Base-by-base conservation (phyloP, 164 flowering plant genomes). In the Umbellularia californica region DNA sequence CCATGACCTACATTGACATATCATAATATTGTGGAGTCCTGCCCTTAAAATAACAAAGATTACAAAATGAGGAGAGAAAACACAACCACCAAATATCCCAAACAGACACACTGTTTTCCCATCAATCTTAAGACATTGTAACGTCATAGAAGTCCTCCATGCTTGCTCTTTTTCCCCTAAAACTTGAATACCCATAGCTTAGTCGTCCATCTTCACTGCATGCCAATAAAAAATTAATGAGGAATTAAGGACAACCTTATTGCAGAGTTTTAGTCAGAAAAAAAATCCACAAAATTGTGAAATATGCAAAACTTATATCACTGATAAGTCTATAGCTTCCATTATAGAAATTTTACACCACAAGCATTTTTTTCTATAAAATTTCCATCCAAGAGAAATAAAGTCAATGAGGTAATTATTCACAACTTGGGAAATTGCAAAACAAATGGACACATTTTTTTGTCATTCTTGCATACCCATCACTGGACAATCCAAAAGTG, bases 81-180 rank as follows among this genome's bases (percentile, higher is more conserved):
- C n/a, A 88, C 76, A 81, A 94, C 99, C 99, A 84, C 94, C 99
- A 83, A 95, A 95, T 74, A 95, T 91, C 69, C 97, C 98, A 80
- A 95, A 95, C 72, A 93, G 81, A 80, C 86, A 88, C 76, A 95
- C 90, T 27, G 87, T 78, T 78, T 87, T 78, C 67, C 92, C 97
- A 83, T 92, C 84, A 65, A 95, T 79, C 63, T 83, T 87, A 74
- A n/a, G 95, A 79, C 60, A 82, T 80, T 76, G 91, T 95, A 69
- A 95, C 81, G 83, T 95, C 99, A 85, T 79, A 91, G 77, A 87
- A 95, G 74, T 95, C 99, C 79, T 95, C 98, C 99, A 95, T 95
- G 84, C 86, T 91, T 33, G 88, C 90, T 78, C 99, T 89, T 82
- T 90, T 94, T 75, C 99, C 99, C 73, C 93, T 88, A 77, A 95